Evolutionary conservation across 75 land plant genomes (phyloP).

Genomic region (Chamaecyparis obtusa): DNA sequence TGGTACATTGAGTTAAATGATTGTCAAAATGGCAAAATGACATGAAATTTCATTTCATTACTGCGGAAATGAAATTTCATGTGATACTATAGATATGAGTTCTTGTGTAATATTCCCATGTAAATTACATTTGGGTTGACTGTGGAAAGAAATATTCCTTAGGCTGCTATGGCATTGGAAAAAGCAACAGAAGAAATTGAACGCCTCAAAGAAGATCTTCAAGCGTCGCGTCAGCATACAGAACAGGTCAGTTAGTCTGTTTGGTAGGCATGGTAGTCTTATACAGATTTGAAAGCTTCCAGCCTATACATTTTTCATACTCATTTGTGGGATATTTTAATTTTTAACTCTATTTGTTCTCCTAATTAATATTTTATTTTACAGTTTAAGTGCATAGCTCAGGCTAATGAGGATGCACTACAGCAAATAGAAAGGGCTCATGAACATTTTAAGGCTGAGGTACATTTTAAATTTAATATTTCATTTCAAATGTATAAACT

Average conservation of each 20-base stretch:
- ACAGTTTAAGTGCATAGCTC: conserved; percentile 88
- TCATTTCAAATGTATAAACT: not conserved
- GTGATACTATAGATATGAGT: not conserved
- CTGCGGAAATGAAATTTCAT: not conserved
- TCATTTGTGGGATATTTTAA: not conserved
- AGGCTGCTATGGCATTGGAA: conserved; percentile 36
- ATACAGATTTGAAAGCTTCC: not conserved
- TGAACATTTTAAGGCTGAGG: conserved; percentile 68
- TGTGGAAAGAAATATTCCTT: not conserved
- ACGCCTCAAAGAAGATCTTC: conserved; percentile 63
- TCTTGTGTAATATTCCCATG: not conserved
- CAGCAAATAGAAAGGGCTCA: conserved; percentile 79
- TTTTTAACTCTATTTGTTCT: not conserved
- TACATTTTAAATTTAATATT: conserved; percentile 11
- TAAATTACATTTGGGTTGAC: not conserved
- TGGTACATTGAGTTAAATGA: not conserved
- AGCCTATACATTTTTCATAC: not conserved
- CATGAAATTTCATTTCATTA: not conserved
- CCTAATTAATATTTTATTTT: not conserved
- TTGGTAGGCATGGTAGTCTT: not conserved
- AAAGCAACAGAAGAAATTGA: conserved; percentile 61
- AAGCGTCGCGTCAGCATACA: conserved; percentile 57
- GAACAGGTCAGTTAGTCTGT: conserved; percentile 48
- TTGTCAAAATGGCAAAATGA: not conserved
- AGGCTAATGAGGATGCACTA: conserved; percentile 77